These are phyloP conservation scores for Chlorella sp. DNA, from an alignment of 139 green algal species.

Conservation along the genomic window DNA sequence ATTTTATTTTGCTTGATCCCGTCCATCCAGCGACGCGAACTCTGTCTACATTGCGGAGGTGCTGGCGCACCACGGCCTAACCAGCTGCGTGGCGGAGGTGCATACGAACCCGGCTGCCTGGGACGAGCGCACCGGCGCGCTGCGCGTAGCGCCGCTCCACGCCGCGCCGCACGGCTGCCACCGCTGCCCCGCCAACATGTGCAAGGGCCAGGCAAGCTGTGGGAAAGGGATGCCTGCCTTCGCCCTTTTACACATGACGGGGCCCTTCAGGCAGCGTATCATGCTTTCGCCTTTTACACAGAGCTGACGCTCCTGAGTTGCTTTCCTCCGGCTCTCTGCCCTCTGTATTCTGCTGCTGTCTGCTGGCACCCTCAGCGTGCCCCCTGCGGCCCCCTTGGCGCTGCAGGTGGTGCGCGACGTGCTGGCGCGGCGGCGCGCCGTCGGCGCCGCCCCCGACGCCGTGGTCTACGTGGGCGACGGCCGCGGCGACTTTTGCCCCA, in stretches of 20 bases:
- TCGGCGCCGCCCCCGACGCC: constrained; percentile 2
- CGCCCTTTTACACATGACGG: too few species aligned
- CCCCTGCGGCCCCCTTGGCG: too few species aligned
- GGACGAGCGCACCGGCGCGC: constrained; percentile 8
- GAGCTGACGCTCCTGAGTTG: too few species aligned
- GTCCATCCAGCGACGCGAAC: too few species aligned
- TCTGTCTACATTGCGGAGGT: constrained; percentile 40
- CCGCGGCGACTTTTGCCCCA: constrained; percentile 34
- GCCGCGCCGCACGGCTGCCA: constrained; percentile 25
- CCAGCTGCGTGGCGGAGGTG: constrained; percentile 2
- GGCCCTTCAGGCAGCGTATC: too few species aligned
- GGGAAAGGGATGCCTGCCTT: too few species aligned
- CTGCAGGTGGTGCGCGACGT: constrained; percentile 30
- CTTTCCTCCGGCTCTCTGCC: too few species aligned
- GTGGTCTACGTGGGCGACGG: constrained; percentile 46
- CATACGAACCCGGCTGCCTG: constrained; percentile 41
- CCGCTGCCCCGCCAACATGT: constrained; percentile 42
- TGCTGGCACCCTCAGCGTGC: too few species aligned
- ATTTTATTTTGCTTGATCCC: too few species aligned
- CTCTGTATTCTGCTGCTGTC: too few species aligned
- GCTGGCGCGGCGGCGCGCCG: neutral
- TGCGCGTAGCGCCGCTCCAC: constrained; percentile 36
- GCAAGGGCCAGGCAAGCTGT: constrained; percentile 36
- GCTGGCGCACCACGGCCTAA: constrained; percentile 14
- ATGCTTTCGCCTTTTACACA: too few species aligned